phyloP scores from a whole-genome alignment of 2,329 filamentous ascomycete genomes.

The Periconia sp. region DNA sequence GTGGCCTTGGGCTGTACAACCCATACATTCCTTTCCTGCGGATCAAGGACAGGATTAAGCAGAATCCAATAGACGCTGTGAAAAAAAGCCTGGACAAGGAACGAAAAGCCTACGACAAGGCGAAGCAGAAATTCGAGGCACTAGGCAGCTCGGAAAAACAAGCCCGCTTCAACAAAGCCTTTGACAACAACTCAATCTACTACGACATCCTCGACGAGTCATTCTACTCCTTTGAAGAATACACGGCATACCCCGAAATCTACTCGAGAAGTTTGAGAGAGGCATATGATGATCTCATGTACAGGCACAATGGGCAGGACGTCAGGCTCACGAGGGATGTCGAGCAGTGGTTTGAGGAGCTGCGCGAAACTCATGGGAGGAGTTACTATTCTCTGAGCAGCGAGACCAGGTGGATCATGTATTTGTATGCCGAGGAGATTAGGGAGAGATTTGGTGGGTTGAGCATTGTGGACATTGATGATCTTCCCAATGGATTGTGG shows the following conservation, averaged over 20 bases:
- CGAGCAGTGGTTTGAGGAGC: slow-evolving; percentile 14
- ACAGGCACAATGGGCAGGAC: slow-evolving; percentile 2
- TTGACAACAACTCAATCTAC: background rate
- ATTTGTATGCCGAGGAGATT: slow-evolving; percentile 30
- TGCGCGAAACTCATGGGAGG: slow-evolving; percentile 7
- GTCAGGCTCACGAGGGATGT: slow-evolving; percentile 12
- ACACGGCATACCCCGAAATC: slow-evolving; percentile 7
- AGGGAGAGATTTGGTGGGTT: slow-evolving; percentile 27
- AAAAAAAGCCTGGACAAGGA: slow-evolving; percentile 46
- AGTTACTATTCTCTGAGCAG: slow-evolving; percentile 4
- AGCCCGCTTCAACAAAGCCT: slow-evolving; percentile 7
- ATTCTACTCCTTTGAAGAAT: slow-evolving; percentile 15
- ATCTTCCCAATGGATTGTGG: slow-evolving; percentile 32
- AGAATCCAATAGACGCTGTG: slow-evolving; percentile 45
- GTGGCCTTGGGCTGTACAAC: slow-evolving; percentile 54
- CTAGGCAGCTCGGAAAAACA: slow-evolving; percentile 14
- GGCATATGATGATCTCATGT: slow-evolving; percentile 13
- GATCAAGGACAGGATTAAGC: slow-evolving; percentile 30
- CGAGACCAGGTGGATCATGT: slow-evolving; percentile 49
- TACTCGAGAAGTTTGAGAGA: slow-evolving; percentile 1
- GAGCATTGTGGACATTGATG: slow-evolving; percentile 27
- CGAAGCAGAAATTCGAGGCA: slow-evolving; percentile 31
- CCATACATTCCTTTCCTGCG: slow-evolving; percentile 54
- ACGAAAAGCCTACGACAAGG: slow-evolving; percentile 39
- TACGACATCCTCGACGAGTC: slow-evolving; percentile 1